phyloP scores from a whole-genome alignment of 495 filamentous ascomycete genomes.

The Penicillium bovifimosum region DNA sequence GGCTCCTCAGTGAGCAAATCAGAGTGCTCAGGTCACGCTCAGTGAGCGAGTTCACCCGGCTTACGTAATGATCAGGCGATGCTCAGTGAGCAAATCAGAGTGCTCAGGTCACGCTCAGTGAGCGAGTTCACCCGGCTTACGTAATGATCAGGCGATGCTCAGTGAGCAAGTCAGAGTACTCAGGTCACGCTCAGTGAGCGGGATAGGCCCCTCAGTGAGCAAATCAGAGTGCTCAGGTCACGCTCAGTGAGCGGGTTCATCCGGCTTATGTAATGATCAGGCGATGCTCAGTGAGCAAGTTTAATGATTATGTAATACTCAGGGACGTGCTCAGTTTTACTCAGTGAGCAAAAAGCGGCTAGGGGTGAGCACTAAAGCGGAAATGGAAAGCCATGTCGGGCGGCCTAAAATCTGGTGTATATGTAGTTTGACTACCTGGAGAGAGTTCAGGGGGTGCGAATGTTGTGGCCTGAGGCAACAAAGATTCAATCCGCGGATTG shows the following conservation, averaged over 20 bases:
- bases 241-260: not conserved
- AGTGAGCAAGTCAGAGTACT: not conserved
- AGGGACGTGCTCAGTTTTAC: not conserved
- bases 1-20: no score
- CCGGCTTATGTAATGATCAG: not conserved
- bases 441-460: not conserved
- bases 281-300: not conserved
- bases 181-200: not conserved
- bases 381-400: no score
- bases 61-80: not conserved
- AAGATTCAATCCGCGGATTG: not conserved
- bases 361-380: no score
- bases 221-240: no score
- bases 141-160: not conserved
- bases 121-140: not conserved
- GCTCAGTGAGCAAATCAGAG: no score
- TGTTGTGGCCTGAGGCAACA: not conserved
- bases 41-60: no score
- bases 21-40: no score
- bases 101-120: no score
- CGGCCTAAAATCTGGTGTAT: no score
- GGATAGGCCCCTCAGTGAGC: not conserved
- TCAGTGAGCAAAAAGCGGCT: no score
- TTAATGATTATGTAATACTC: no score
- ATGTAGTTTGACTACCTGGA: no score